Base-by-base conservation (phyloP, 1,139 yeast species). In the Sugiyamaella castrensis region DNA sequence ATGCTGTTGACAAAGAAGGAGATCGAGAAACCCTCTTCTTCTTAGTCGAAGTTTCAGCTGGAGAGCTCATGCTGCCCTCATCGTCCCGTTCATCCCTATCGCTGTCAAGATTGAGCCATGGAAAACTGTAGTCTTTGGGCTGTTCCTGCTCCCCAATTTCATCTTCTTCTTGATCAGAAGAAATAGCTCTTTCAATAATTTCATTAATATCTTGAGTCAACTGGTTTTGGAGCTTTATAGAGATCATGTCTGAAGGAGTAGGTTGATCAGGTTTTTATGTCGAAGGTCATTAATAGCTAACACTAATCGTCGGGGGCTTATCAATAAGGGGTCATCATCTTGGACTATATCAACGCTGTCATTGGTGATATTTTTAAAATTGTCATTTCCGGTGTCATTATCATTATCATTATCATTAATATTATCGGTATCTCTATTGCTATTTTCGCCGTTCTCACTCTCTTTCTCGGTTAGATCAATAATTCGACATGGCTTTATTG, bases 151-250 rank as follows among this genome's bases (percentile, higher is more conserved):
- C n/a, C n/a, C n/a, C 44, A 15, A 27, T 30, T 10, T 24, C 32
- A 31, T 40, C 40, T 27, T 27, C 15, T 30, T 41, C 44, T 15
- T 41, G 34, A 26, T 41, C 44, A 24, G 43, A 31, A 19, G 12
- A 30, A 11, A 40, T 32, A n/a, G 24, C 4, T 16, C 29, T 27
- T 36, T 42, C 46, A 11, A 8, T 28, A 28, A 42, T 42, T 8
- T 34, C 26, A 13, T 36, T 40, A n/a, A 42, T 4, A 16, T 35
- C 46, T 16, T 42, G 46, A 3, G 46, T 35, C 10, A 42, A 34
- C 15, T 35, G 46, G 4, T 16, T 15, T 16, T 35, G 40, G 8
- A 42, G 24, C 8, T 35, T 40, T n/a, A 35, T 35, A n/a, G 40
- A 2, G 13, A 42, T 42, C 30, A 8, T 16, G 11, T 12, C 5